Base-by-base conservation (phyloP, 192 early-diverging fungal species). In the Coemansia sp. region DNA sequence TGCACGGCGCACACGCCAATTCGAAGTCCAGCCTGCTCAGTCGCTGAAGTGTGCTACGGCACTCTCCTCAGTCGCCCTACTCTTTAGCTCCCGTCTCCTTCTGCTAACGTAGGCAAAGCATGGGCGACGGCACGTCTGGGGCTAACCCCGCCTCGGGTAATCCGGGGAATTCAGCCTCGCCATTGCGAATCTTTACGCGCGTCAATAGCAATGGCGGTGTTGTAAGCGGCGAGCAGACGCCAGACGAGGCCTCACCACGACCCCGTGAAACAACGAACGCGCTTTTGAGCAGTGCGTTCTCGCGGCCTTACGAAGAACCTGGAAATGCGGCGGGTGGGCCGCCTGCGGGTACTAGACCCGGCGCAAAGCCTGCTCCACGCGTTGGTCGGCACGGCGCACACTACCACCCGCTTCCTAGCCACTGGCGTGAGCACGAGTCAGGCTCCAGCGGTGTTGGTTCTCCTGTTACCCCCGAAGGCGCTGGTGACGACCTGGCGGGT, bases 351-450 rank as follows among this genome's bases (percentile, higher is more conserved):
- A 61, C 65, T 37, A 68, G 65, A 17, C 25, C 25, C 25, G n/a
- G 67, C 8, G 63, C 58, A 12, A 63, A 66, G 64, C 53, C 39
- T 14, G 72, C 67, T 1, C 68, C 68, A 19, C 75, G 80, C 29
- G 60, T 48, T 23, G 74, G 75, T 9, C 75, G 80, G 21, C 72
- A 71, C 14, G 75, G 67, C 1, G 71, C 62, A 31, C 72, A 70
- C 29, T 83, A 83, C 67, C 75, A 83, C 36, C 69, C 80, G 38
- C 73, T 83, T 50, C 81, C 81, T 51, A 84, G 76, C 57, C 75
- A 84, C 48, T 84, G 81, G 81, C 81, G 81, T 58, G 81, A 73
- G 41, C 67, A 68, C n/a, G 81, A 75, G 53, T 74, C 76, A 11
- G 70, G 72, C 32, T 77, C 81, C 23, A 78, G 81, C 73, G 74